Evolutionary conservation across 1,284 basidiomycete species (phyloP).

Genomic region (Naganishia albida): DNA sequence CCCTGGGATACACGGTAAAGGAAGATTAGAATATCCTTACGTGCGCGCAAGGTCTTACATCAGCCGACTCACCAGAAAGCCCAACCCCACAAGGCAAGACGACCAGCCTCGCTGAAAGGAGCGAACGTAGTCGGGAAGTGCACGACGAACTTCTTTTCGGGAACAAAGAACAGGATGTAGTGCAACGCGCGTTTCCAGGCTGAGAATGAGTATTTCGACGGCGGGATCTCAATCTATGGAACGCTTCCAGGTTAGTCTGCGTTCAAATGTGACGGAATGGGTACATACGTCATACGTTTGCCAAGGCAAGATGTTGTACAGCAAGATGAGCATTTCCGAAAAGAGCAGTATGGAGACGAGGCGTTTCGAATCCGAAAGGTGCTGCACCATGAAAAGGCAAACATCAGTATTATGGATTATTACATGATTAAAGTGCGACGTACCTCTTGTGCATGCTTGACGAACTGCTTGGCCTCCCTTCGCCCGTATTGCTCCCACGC

Average conservation of each 20-base stretch:
- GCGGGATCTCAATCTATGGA: conserved; percentile 31
- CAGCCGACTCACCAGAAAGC: conserved; percentile 5
- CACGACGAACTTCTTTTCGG: conserved; percentile 40
- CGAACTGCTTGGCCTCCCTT: conserved; percentile 9
- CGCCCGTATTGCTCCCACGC: conserved; percentile 24
- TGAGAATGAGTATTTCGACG: conserved; percentile 30
- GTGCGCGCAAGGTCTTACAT: background rate
- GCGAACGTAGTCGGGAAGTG: conserved; percentile 40
- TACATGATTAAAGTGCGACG: background rate
- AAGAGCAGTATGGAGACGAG: conserved; percentile 20
- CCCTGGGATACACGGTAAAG: conserved; percentile 36
- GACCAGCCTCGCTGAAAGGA: conserved; percentile 36
- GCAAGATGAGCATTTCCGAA: conserved; percentile 44
- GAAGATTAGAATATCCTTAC: background rate
- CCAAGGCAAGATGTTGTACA: conserved; percentile 44
- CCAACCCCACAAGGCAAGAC: conserved; percentile 50
- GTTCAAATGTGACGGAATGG: background rate
- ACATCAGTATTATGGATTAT: background rate
- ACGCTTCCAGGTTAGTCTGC: background rate
- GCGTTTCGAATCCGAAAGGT: conserved; percentile 24
- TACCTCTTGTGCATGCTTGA: conserved; percentile 26
- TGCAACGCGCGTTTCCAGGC: conserved; percentile 42
- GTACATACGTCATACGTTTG: conserved; percentile 42
- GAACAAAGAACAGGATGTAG: conserved; percentile 48
- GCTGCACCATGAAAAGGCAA: no score